A percentile compares a stretch with the other conserved stretches of the same genome.
phyloP scores from a whole-genome alignment of 257 asterid genomes.

The Phtheirospermum japonicum region DNA sequence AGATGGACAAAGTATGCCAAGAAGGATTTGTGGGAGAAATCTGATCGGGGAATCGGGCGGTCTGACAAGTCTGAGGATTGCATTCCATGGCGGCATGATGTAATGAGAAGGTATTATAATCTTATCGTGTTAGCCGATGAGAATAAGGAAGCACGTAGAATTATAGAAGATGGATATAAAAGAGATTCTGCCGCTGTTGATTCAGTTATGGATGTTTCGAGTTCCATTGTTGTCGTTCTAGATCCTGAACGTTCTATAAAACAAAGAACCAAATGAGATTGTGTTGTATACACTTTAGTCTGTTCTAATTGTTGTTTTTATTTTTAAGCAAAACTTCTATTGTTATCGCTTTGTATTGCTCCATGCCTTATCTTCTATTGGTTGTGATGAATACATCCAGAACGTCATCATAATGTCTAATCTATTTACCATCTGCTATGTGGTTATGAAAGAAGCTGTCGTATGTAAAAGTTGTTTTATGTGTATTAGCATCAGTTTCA shows the following conservation, averaged over 20 bases:
- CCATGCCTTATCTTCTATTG: too few relatives aligned
- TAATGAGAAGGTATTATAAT: constrained; percentile 7
- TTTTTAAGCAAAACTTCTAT: too few relatives aligned
- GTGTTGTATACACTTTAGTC: background rate
- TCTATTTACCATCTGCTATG: background rate
- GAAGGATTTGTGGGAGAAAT: background rate
- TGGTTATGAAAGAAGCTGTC: too few relatives aligned
- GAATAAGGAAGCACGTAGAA: background rate
- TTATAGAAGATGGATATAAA: background rate
- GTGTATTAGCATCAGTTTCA: background rate
- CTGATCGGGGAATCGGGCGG: too few relatives aligned
- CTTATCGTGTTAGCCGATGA: background rate
- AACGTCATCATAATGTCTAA: too few relatives aligned
- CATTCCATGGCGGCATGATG: background rate
- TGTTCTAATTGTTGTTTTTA: too few relatives aligned
- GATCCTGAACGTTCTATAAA: background rate
- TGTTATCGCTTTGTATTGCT: too few relatives aligned
- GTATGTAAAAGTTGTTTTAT: background rate
- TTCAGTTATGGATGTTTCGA: background rate
- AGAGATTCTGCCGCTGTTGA: background rate
- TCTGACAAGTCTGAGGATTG: background rate
- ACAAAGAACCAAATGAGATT: background rate
- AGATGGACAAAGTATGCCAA: constrained; percentile 16
- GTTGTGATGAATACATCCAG: too few relatives aligned
- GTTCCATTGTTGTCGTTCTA: background rate